phyloP scores from a whole-genome alignment of 768 basidiomycete species.

The Tephrocybe rancida region DNA sequence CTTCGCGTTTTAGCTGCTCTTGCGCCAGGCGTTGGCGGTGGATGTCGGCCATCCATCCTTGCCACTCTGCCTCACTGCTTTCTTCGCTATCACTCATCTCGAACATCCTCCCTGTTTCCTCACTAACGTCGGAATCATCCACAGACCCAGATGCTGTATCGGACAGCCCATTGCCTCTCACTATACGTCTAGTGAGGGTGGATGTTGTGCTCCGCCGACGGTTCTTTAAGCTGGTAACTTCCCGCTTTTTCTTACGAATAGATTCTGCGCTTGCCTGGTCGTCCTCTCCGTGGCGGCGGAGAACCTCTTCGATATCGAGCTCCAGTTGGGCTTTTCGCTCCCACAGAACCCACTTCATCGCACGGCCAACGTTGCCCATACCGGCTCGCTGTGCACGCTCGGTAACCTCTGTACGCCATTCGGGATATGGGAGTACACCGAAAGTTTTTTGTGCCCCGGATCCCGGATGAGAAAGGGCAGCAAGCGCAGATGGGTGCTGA shows the following conservation, averaged over 20 bases:
- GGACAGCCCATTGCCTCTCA: neutral
- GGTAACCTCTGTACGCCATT: slow-evolving; percentile 60
- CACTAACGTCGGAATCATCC: slow-evolving; percentile 23
- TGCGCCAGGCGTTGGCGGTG: slow-evolving; percentile 31
- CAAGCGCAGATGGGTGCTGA: slow-evolving; percentile 18
- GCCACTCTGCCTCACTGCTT: slow-evolving; percentile 66
- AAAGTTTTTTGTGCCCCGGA: slow-evolving; percentile 23
- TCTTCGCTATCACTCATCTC: slow-evolving; percentile 41
- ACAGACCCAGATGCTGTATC: slow-evolving; percentile 5
- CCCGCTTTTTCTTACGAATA: slow-evolving; percentile 11
- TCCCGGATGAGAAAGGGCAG: slow-evolving; percentile 16
- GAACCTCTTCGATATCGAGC: slow-evolving; percentile 21
- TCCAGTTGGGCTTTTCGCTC: slow-evolving; percentile 13
- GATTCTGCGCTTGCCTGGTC: slow-evolving; percentile 9
- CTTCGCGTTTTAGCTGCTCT: slow-evolving; percentile 16
- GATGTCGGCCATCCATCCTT: slow-evolving; percentile 65
- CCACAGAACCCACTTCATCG: slow-evolving; percentile 51
- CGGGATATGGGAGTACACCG: slow-evolving; percentile 59
- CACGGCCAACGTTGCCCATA: slow-evolving; percentile 56
- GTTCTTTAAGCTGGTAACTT: slow-evolving; percentile 20
- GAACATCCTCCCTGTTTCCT: slow-evolving; percentile 21
- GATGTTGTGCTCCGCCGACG: slow-evolving; percentile 21
- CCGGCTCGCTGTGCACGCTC: slow-evolving; percentile 58
- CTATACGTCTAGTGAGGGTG: slow-evolving; percentile 6
- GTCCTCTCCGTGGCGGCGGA: slow-evolving; percentile 16